Base-by-base conservation (phyloP, 1,284 basidiomycete species). In the Malassezia yamatoensis region DNA sequence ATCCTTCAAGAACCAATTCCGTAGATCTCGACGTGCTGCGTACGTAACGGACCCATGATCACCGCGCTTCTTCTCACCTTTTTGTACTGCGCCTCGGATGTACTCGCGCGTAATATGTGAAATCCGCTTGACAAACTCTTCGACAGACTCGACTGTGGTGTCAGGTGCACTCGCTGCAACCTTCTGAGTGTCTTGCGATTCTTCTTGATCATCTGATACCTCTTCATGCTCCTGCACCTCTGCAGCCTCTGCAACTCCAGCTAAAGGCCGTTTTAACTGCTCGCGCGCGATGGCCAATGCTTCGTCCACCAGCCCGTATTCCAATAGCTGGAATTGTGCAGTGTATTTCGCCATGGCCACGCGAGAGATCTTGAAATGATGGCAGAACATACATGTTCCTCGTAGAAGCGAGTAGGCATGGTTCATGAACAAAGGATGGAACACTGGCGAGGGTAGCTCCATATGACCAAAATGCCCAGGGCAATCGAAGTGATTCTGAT, bases 381-480 rank as follows among this genome's bases (percentile, higher is more conserved):
- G 93, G 77, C 94, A 99, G 78, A 88, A 96, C 72, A 94, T 78
- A 78, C 94, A 99, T n/a, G 84, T 85, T 41, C 85, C 85, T 51
- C 90, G 84, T 13, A 99, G 79, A 49, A 98, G 77, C 64, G 87
- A 86, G 76, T 85, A 91, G 80, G 88, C 86, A 71, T 94, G 89
- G 46, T 81, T 81, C 85, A 98, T 90, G 78, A 96, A 99, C 32
- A 99, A 79, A 0, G 94, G 94, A 74, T 99, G 93, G 75, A 88
- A 98, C 12, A 98, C 88, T 24, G 94, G 90, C 18, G 87, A 82
- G 10, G 94, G 90, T 6, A 99, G 83, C 67, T 96, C 90, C 64
- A 99, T 93, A 77, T 98, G 94, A n/a, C 94, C 94, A 79, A 88
- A 98, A 77, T 99, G 94, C 7, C 94, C 94, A 0, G 94, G 93